Percentiles rank a stretch among this genome's conserved stretches.
Conservation (phyloP, 768 basidiomycete species). For the Tylopilus sp. region DNA sequence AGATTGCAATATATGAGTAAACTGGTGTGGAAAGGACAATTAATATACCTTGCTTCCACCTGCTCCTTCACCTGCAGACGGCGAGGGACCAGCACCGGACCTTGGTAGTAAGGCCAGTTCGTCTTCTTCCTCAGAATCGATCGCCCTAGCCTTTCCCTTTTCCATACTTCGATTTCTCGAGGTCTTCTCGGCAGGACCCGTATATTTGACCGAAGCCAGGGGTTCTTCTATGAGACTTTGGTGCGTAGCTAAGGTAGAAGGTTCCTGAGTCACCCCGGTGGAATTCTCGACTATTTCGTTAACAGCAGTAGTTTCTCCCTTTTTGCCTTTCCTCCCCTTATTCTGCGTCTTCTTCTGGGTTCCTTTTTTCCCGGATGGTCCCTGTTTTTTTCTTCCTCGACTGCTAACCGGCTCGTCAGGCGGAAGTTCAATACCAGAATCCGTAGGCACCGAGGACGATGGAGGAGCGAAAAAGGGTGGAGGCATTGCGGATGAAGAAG, state of each 20-base stretch:
- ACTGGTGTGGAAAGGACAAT: not conserved
- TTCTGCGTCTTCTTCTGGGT: slow-evolving; percentile 16
- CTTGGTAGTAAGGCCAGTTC: slow-evolving; percentile 1
- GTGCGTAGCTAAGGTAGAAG: not conserved
- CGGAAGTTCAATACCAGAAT: slow-evolving; percentile 29
- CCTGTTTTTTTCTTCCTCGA: slow-evolving; percentile 14
- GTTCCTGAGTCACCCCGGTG: not conserved
- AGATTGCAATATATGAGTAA: not conserved
- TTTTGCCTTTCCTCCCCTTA: slow-evolving; percentile 29
- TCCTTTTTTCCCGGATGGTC: slow-evolving; percentile 19
- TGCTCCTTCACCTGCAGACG: slow-evolving; percentile 2
- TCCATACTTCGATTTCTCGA: slow-evolving; percentile 9
- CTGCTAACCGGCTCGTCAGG: not conserved
- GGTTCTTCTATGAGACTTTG: not conserved
- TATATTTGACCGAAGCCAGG: not conserved
- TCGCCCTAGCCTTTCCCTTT: slow-evolving; percentile 31
- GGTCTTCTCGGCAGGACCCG: slow-evolving; percentile 20
- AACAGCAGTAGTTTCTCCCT: slow-evolving; percentile 17
- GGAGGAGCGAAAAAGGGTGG: slow-evolving; percentile 47
- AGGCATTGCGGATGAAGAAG: slow-evolving; percentile 27
- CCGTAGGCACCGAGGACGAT: slow-evolving; percentile 34
- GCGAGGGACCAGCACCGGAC: not conserved
- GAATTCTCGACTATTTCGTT: slow-evolving; percentile 9
- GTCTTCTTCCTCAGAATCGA: slow-evolving; percentile 28
- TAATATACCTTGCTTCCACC: slow-evolving; percentile 15